Evolutionary conservation across 2,329 filamentous ascomycete species (phyloP).

Genomic region (Fusarium sp.): DNA sequence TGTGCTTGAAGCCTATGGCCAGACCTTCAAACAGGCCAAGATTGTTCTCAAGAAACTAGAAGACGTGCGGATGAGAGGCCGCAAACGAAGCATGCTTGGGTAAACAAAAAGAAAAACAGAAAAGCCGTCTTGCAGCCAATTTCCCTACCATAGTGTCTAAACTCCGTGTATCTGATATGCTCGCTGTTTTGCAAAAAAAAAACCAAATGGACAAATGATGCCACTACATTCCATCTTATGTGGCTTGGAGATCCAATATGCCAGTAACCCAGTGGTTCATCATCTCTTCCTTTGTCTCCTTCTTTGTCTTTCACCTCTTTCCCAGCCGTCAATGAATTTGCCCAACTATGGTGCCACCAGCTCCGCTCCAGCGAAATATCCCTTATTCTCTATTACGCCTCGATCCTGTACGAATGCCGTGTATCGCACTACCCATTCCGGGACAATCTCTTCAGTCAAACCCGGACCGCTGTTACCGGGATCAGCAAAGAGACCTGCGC

Average conservation of each 20-base stretch:
- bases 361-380: slow-evolving; percentile 90
- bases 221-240: slow-evolving; percentile 18
- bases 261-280: slow-evolving; percentile 1
- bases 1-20: slow-evolving; percentile 77
- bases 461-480: slow-evolving; percentile 60
- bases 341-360: slow-evolving; percentile 55
- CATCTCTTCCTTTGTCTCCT: background rate
- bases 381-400: slow-evolving; percentile 97
- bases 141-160: slow-evolving; percentile 38
- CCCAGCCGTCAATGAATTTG: background rate
- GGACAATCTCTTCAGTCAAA: slow-evolving; percentile 78
- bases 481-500: slow-evolving; percentile 78
- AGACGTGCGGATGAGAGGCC: slow-evolving; percentile 89
- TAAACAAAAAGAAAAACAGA: slow-evolving; percentile 50
- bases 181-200: slow-evolving; percentile 42
- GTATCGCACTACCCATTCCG: slow-evolving; percentile 97
- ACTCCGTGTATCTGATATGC: slow-evolving; percentile 47
- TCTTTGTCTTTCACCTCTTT: background rate
- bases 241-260: slow-evolving; percentile 25
- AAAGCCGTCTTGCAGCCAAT: slow-evolving; percentile 38
- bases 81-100: slow-evolving; percentile 97
- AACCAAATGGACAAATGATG: slow-evolving; percentile 34
- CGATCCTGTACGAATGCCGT: slow-evolving; percentile 93
- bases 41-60: slow-evolving; percentile 83
- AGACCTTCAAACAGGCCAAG: slow-evolving; percentile 77